phyloP scores from a whole-genome alignment of 2,329 filamentous ascomycete species.

The Byssochlamys sp. region DNA sequence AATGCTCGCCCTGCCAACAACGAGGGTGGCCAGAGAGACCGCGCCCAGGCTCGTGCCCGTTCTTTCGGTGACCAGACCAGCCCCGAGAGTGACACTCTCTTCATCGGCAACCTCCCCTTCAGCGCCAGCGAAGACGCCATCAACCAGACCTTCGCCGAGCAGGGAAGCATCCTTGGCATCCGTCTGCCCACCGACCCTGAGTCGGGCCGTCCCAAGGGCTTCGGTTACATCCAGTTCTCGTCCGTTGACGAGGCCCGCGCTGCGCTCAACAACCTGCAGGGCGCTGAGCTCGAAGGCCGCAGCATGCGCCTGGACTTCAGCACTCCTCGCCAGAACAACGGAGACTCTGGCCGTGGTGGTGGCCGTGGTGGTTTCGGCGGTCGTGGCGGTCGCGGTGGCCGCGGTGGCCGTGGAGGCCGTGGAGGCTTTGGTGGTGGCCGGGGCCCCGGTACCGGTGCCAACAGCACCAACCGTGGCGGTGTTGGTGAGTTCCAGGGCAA shows the following conservation, averaged over 20 bases:
- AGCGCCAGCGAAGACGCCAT: slow-evolving; percentile 68
- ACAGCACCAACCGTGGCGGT: slow-evolving; percentile 38
- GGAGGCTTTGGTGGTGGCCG: slow-evolving; percentile 37
- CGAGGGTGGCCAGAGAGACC: slow-evolving; percentile 52
- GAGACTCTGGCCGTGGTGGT: slow-evolving; percentile 35
- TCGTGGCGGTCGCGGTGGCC: slow-evolving; percentile 44
- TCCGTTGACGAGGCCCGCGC: slow-evolving; percentile 73
- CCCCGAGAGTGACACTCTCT: slow-evolving; percentile 75
- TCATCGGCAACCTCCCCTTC: slow-evolving; percentile 85
- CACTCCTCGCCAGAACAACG: slow-evolving; percentile 53
- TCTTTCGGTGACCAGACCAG: slow-evolving; percentile 68
- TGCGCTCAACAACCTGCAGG: slow-evolving; percentile 62
- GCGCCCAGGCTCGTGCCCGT: slow-evolving; percentile 44
- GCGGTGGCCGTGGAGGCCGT: slow-evolving; percentile 42
- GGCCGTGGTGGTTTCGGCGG: slow-evolving; percentile 40
- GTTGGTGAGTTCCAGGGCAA: slow-evolving; percentile 60
- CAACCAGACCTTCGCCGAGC: slow-evolving; percentile 62
- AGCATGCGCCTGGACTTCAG: slow-evolving; percentile 75
- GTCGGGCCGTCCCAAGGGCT: slow-evolving; percentile 76
- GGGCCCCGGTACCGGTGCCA: slow-evolving; percentile 41
- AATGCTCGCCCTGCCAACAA: slow-evolving; percentile 53
- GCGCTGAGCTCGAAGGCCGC: slow-evolving; percentile 62
- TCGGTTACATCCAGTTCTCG: slow-evolving; percentile 78
- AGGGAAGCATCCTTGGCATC: slow-evolving; percentile 64
- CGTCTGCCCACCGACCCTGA: slow-evolving; percentile 83